phyloP scores from a whole-genome alignment of 116 monocot species.

The Zostera marina region DNA sequence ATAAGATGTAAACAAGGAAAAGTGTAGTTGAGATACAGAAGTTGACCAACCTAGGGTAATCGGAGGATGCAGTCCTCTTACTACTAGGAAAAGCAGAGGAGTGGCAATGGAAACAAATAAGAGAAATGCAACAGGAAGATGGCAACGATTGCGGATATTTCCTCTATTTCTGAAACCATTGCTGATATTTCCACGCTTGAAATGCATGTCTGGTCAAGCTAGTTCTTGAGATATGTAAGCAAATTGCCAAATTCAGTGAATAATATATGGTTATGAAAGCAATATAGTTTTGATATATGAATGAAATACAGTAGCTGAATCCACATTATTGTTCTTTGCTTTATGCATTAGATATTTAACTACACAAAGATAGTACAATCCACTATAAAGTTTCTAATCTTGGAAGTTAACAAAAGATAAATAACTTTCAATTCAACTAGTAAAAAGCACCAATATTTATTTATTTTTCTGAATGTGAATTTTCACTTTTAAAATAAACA shows the following conservation, averaged over 20 bases:
- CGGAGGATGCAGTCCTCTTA: conserved; percentile 5
- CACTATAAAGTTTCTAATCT: too few relatives aligned
- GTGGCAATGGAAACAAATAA: conserved; percentile 9
- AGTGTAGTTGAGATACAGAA: background rate
- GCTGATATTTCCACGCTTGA: conserved; percentile 8
- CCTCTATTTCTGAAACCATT: conserved; percentile 6
- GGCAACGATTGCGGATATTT: background rate
- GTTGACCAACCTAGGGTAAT: conserved; percentile 4
- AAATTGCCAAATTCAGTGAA: background rate
- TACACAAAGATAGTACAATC: background rate
- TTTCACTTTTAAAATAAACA: background rate
- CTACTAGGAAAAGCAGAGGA: conserved; percentile 6
- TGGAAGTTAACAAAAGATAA: background rate
- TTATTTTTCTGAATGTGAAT: too few relatives aligned
- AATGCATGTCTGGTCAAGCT: conserved; percentile 5
- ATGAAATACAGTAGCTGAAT: background rate
- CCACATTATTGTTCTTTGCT: background rate
- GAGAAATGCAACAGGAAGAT: conserved; percentile 8
- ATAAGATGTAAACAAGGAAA: background rate
- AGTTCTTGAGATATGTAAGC: background rate
- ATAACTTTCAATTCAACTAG: background rate
- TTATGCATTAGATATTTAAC: background rate
- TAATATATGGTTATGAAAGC: background rate
- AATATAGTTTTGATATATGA: background rate
- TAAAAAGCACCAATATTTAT: background rate